These are phyloP conservation scores for Solanum commersonii DNA, from an alignment of 257 asterid species.

Conservation along the genomic window DNA sequence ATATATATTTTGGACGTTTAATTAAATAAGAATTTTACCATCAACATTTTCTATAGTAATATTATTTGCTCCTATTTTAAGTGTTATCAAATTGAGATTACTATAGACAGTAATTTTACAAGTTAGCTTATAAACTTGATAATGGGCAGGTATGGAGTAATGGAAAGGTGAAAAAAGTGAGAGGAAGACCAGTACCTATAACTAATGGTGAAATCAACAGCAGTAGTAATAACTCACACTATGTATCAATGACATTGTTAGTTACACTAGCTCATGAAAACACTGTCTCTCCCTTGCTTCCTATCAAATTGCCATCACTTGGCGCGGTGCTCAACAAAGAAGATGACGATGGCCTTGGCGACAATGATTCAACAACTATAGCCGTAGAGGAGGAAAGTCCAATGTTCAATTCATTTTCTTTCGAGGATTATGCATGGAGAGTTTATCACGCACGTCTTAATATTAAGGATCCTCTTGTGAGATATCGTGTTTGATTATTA, in stretches of 20 bases:
- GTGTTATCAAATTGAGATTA: neutral
- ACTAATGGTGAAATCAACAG: neutral
- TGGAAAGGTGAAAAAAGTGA: conserved; percentile 58
- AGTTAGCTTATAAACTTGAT: neutral
- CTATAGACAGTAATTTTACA: neutral
- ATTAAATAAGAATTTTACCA: neutral
- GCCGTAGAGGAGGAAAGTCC: conserved; percentile 2
- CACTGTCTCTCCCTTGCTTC: conserved; percentile 31
- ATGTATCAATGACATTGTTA: conserved; percentile 42
- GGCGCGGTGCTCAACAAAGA: neutral
- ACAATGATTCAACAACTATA: neutral
- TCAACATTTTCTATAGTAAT: neutral
- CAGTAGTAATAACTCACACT: neutral
- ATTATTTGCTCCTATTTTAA: neutral
- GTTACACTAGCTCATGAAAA: conserved; percentile 47
- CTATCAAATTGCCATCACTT: conserved; percentile 1
- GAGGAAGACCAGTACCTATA: conserved; percentile 38
- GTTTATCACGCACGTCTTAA: conserved; percentile 49
- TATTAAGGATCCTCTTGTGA: conserved; percentile 44
- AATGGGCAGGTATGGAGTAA: conserved; percentile 74
- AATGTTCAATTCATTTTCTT: conserved; percentile 34
- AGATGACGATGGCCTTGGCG: neutral
- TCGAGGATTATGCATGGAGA: conserved; percentile 76
- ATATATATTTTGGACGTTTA: neutral
- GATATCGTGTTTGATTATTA: conserved; percentile 25